Evolutionary conservation across 2,329 filamentous ascomycete genomes (phyloP).

Genomic region (Beauveria caledonica): DNA sequence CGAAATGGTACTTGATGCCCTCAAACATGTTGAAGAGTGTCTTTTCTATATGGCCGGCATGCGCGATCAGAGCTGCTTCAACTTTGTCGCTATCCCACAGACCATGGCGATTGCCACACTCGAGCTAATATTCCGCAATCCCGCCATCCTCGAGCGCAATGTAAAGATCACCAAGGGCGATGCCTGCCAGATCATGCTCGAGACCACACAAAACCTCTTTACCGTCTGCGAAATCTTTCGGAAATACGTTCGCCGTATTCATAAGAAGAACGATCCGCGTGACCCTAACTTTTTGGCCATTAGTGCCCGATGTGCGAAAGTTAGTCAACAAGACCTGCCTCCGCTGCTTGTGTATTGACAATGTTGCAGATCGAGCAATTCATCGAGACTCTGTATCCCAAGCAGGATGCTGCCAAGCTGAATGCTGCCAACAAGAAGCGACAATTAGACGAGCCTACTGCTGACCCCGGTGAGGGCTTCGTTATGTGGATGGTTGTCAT

Average conservation of each 20-base stretch:
- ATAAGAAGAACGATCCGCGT: slow-evolving; percentile 86
- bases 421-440: slow-evolving; percentile 31
- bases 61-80: slow-evolving; percentile 95
- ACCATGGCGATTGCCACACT: slow-evolving; percentile 95
- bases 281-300: slow-evolving; percentile 92
- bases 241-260: slow-evolving; percentile 69
- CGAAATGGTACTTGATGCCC: slow-evolving; percentile 87
- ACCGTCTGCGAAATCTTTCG: slow-evolving; percentile 77
- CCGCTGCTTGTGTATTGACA: slow-evolving; percentile 14
- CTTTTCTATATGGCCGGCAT: slow-evolving; percentile 96
- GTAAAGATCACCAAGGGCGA: slow-evolving; percentile 96
- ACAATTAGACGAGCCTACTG: slow-evolving; percentile 33
- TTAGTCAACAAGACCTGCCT: slow-evolving; percentile 26
- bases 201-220: slow-evolving; percentile 84
- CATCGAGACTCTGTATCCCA: slow-evolving; percentile 87
- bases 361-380: slow-evolving; percentile 74
- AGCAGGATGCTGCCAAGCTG: slow-evolving; percentile 61
- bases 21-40: slow-evolving; percentile 83
- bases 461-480: slow-evolving; percentile 51
- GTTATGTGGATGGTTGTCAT: slow-evolving; percentile 62
- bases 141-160: slow-evolving; percentile 73
- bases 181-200: slow-evolving; percentile 83
- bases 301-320: slow-evolving; percentile 81
- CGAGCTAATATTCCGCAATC: slow-evolving; percentile 87
- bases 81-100: slow-evolving; percentile 96